phyloP scores from a whole-genome alignment of 768 basidiomycete species.

The Cubamyces sp. region DNA sequence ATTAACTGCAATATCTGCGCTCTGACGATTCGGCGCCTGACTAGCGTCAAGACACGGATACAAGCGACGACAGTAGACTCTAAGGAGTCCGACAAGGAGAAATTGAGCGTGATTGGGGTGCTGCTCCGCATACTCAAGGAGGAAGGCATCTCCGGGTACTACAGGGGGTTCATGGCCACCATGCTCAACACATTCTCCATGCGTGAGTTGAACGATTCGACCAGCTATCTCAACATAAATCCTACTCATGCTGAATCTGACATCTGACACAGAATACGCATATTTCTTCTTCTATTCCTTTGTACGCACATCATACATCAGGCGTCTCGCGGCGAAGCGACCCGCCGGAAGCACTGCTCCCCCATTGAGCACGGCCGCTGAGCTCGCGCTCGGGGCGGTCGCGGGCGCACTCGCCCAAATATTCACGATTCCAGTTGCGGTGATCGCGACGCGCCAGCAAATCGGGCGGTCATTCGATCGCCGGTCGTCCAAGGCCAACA shows the following conservation, averaged over 20 bases:
- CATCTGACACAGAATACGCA: conserved; percentile 79
- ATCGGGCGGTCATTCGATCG: conserved; percentile 55
- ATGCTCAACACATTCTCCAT: conserved; percentile 99
- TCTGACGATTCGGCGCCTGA: conserved; percentile 15
- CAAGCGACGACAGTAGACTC: conserved; percentile 72
- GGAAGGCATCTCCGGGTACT: conserved; percentile 84
- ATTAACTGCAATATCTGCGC: background rate
- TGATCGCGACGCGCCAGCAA: conserved; percentile 98
- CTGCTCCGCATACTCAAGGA: conserved; percentile 72
- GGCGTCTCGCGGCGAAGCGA: conserved; percentile 61
- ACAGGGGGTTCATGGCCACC: conserved; percentile 91
- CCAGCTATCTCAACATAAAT: background rate
- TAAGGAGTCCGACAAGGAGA: conserved; percentile 50
- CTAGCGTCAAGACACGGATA: conserved; percentile 91
- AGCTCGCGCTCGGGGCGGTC: conserved; percentile 85
- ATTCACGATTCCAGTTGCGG: conserved; percentile 97
- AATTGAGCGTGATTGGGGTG: conserved; percentile 62
- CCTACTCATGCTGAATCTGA: background rate
- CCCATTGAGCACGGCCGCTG: conserved; percentile 72
- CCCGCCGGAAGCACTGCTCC: conserved; percentile 64
- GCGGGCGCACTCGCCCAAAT: conserved; percentile 96
- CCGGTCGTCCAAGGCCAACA: conserved; percentile 12
- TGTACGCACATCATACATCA: conserved; percentile 82
- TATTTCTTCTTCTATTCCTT: conserved; percentile 99
- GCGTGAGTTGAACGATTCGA: conserved; percentile 60